Evolutionary conservation across 306 rosid genomes (phyloP), one percentile per base, ranked within the genome.

Genomic region (Pyrus betulifolia): DNA sequence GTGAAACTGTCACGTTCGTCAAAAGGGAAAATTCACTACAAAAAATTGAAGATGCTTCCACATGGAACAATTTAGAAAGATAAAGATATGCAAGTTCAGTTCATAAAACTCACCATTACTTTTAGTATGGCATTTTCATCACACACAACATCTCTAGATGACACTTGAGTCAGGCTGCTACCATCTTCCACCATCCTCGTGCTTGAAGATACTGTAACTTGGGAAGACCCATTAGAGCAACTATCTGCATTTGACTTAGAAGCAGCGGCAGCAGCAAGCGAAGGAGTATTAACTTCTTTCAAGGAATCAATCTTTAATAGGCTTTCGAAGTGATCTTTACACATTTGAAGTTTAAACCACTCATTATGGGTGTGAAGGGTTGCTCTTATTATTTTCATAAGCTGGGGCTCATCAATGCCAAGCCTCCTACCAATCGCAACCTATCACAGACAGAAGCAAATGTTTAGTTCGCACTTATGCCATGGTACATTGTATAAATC

Each of bases 291-390:
- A 23, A 85, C 93, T 78, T 92, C 96, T 82, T 96, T 96, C 89
- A 96, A 85, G 78, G 91, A 88, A 85, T 92, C 96, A 40, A 96
- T 89, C 85, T 80, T 89, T 86, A 96, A 61, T 42, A 92, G 89
- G 69, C 89, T 87, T 87, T 96, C 98, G 28, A 96, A 96, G 66
- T 90, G 87, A 78, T 96, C 99, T 86, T 93, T 96, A 80, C 99
- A 96, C 99, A 89, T 96, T 68, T 96, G 99, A 81, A 96, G 98
- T 82, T 91, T 91, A 76, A 92, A 96, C 99, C 98, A 96, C 81
- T 96, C 99, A 62, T 85, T 88, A 83, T 96, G 98, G 4, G 98
- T 83, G 85, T 88, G 76, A 57, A 96, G 90, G 57, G 93, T 85
- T 42, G 93, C 91, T 74, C 88, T 89, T 91, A 96, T 92, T 67